These are phyloP conservation scores for Xanthoparmelia taractica DNA, from an alignment of 495 filamentous ascomycete genomes.

Conservation along the genomic window DNA sequence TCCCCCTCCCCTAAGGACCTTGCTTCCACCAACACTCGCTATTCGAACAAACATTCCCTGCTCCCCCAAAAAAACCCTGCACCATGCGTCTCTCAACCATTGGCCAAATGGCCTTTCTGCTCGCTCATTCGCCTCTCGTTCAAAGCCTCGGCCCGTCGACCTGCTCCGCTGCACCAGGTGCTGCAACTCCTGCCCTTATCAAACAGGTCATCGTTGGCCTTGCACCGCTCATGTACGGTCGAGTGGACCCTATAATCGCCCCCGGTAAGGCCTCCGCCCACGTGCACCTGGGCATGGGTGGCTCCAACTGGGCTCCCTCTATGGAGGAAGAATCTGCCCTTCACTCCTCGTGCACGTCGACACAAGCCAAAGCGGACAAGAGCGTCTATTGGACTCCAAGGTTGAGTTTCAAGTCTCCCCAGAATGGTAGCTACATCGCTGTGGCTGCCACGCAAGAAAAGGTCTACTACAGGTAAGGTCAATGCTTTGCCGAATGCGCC, in stretches of 20 bases:
- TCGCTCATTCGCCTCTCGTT: background rate
- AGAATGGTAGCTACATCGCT: slow-evolving; percentile 57
- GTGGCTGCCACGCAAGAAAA: slow-evolving; percentile 60
- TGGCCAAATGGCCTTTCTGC: background rate
- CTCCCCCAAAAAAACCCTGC: background rate
- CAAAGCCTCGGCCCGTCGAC: background rate
- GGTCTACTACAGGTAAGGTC: slow-evolving; percentile 63
- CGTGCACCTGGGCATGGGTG: slow-evolving; percentile 68
- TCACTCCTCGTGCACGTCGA: slow-evolving; percentile 58
- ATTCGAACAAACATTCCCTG: background rate
- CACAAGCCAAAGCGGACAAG: slow-evolving; percentile 56
- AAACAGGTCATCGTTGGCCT: slow-evolving; percentile 1
- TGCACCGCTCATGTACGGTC: slow-evolving; percentile 42
- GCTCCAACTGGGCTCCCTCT: slow-evolving; percentile 59
- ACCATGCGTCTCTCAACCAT: slow-evolving; percentile 2
- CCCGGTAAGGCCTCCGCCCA: slow-evolving; percentile 54
- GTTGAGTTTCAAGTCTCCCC: slow-evolving; percentile 64
- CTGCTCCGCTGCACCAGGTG: background rate
- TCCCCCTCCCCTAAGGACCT: slow-evolving; percentile 1
- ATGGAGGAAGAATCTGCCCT: slow-evolving; percentile 52
- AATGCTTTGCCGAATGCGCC: background rate
- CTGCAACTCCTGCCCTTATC: background rate
- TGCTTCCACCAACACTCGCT: background rate
- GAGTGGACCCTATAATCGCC: slow-evolving; percentile 64
- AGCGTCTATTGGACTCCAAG: slow-evolving; percentile 73